Base-by-base conservation (phyloP, 306 rosid species). In the Medicago arabica region DNA sequence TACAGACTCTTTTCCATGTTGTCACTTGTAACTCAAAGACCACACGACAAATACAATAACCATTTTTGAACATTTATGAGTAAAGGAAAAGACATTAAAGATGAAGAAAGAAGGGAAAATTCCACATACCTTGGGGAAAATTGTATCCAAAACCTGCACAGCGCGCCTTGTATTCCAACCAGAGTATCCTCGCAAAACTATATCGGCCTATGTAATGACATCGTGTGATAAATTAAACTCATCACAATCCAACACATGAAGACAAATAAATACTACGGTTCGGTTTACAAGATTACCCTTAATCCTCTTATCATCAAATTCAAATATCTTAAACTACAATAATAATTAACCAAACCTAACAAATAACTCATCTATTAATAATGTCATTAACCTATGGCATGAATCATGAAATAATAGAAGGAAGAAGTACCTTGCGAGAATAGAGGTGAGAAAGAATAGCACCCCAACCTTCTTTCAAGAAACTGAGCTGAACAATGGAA, bases 91-190 rank as follows among this genome's bases (percentile, higher is more conserved):
- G 13, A 9, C 8, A 16, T 17, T 40, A 62, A 62, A 51, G 21
- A 28, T 4, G 21, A 17, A 61, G 9, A 68, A 76, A 66, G 38
- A 6, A 19, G 23, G 19, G 16, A 16, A 7, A 55, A 19, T 8
- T 28, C n/a, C n/a, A n/a, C n/a, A 15, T 81, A 90, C 93, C 97
- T 92, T 88, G 5, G 97, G 97, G 51, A 94, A 94, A 76, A 92
- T 73, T 75, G 87, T 66, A 72, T 88, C 87, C 4, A 92, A 41
- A 79, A 94, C 89, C 78, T 60, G 82, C 41, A 92, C 18, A 81
- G 89, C 97, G 8, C 89, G 90, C 83, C 97, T 90, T 73, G 98
- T 83, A 78, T 90, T 94, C 98, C 98, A 94, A 31, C 90, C 96
- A 11, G 41, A 21, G 51, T 94, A 94, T 64, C 98, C 98, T 72